A percentile compares a stretch with the other conserved stretches of the same genome.
Evolutionary conservation across 371 early-diverging fungal species (phyloP).

Genomic region (Lichtheimia ornata): DNA sequence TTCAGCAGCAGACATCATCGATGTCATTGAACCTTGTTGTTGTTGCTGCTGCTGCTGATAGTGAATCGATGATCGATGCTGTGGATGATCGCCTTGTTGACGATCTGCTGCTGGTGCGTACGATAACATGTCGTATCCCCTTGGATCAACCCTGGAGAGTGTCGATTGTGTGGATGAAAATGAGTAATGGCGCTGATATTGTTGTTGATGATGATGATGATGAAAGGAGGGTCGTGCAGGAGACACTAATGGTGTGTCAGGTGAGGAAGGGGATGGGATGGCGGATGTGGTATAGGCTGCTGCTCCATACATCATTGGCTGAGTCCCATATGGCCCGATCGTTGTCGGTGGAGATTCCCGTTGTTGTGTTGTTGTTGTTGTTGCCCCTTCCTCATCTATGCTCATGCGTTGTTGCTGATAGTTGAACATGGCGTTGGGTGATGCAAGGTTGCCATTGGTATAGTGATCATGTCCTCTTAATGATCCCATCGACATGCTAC

Average conservation of each 20-base stretch:
- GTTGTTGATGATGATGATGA: slow-evolving; percentile 8
- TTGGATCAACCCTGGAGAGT: slow-evolving; percentile 23
- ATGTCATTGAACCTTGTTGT: no score
- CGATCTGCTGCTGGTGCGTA: not conserved
- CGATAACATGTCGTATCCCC: slow-evolving; percentile 14
- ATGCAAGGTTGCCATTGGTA: slow-evolving; percentile 4
- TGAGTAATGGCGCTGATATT: slow-evolving; percentile 25
- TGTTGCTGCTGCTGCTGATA: no score
- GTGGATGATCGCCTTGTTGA: no score
- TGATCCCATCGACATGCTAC: slow-evolving; percentile 35
- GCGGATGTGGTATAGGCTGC: slow-evolving; percentile 17
- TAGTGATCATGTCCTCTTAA: slow-evolving; percentile 1
- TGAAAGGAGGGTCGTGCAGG: slow-evolving; percentile 33
- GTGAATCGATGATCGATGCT: no score
- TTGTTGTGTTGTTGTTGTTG: slow-evolving; percentile 10
- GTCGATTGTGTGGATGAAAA: slow-evolving; percentile 30
- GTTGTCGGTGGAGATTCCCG: slow-evolving; percentile 8
- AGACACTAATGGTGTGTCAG: slow-evolving; percentile 39
- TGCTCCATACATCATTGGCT: slow-evolving; percentile 17
- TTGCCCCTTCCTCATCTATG: slow-evolving; percentile 6
- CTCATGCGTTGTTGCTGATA: slow-evolving; percentile 5
- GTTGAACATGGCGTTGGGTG: slow-evolving; percentile 7
- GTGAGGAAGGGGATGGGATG: slow-evolving; percentile 40
- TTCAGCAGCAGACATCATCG: not conserved
- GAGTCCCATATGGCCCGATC: slow-evolving; percentile 11